A percentile compares a stretch with the other conserved stretches of the same genome.
These are phyloP conservation scores for Nitzschia inconspicua DNA, from an alignment of 108 stramenopile genomes.

Conservation along the genomic window DNA sequence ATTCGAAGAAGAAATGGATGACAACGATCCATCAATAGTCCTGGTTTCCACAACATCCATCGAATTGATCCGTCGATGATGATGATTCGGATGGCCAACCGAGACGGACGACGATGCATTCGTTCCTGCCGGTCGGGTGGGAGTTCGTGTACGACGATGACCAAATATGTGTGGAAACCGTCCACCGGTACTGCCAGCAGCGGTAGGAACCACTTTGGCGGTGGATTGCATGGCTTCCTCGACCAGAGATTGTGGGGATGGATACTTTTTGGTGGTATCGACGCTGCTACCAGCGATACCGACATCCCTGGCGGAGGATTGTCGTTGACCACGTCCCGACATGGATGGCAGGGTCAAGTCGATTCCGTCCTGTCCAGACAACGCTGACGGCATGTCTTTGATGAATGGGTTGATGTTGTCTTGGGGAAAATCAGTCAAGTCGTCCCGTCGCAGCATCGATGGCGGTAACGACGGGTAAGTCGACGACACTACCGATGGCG, in stretches of 20 bases:
- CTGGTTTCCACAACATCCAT: not conserved
- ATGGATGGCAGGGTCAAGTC: not conserved
- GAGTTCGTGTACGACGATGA: not conserved
- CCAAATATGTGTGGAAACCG: too few relatives aligned
- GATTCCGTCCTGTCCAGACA: too few relatives aligned
- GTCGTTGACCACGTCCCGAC: not conserved
- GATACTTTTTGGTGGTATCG: not conserved
- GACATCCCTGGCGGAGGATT: not conserved
- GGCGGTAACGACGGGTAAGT: too few relatives aligned
- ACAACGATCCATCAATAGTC: too few relatives aligned
- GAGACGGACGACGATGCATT: not conserved
- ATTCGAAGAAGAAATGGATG: too few relatives aligned
- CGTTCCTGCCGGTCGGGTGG: not conserved
- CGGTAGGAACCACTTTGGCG: too few relatives aligned
- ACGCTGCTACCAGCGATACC: not conserved
- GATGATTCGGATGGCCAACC: not conserved
- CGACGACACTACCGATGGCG: too few relatives aligned
- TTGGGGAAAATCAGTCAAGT: too few relatives aligned
- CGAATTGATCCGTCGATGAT: conserved; percentile 2
- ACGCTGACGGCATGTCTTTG: too few relatives aligned
- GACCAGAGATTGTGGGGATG: conserved; percentile 1
- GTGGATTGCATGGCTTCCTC: conserved; percentile 12
- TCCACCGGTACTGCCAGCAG: too few relatives aligned
- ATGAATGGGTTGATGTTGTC: too few relatives aligned
- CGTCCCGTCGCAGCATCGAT: too few relatives aligned